Evolutionary conservation across 306 rosid genomes (phyloP), one percentile per base, ranked within the genome.

Genomic region (Malus asiatica): DNA sequence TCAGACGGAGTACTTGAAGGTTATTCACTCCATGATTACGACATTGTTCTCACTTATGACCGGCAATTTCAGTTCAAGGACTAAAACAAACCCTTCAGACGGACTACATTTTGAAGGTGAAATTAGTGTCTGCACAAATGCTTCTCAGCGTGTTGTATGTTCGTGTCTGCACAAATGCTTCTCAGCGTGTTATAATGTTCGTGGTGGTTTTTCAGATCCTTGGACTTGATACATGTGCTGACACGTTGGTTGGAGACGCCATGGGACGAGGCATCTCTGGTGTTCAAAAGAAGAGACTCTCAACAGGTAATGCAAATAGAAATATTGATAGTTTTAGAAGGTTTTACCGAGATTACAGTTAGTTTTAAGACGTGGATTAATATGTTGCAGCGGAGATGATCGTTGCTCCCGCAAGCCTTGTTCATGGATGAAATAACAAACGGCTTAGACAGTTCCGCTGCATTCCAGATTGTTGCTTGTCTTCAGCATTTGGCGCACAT

Each of bases 401-500:
- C 45, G 81, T 82, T 11, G 88, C 85, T 32, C 87, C 86, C 11
- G 44, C 81, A 10, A 73, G 87, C 77, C 16, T 68, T 83, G 55
- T 80, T 86, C 61, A 86, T 80, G 89, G 87, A 86, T 73, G 89
- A 86, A 73, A 83, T 83, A 25, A 77, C 87, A 27, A 86, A 80
- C n/a, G 89, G 89, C 15, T 55, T 86, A 33, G 89, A 83, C 68
- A 83, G 89, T 59, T 83, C 83, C 52, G 80, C 89, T 4, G 80
- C 87, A 33, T 80, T 74, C 60, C 87, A 83, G 58, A 80, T 83
- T 38, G 79, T 80, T 32, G 68, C 27, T 27, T 2, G 27, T 27
- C 27, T 27, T 27, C 27, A 27, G 27, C 27, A 27, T 27, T 0
- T 0, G 27, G 27, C 27, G 27, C 27, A 27, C 27, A 27, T 27